Evolutionary conservation across 768 basidiomycete species (phyloP), one percentile per base, ranked within the genome.

Genomic region (Pleurotus tuoliensis): DNA sequence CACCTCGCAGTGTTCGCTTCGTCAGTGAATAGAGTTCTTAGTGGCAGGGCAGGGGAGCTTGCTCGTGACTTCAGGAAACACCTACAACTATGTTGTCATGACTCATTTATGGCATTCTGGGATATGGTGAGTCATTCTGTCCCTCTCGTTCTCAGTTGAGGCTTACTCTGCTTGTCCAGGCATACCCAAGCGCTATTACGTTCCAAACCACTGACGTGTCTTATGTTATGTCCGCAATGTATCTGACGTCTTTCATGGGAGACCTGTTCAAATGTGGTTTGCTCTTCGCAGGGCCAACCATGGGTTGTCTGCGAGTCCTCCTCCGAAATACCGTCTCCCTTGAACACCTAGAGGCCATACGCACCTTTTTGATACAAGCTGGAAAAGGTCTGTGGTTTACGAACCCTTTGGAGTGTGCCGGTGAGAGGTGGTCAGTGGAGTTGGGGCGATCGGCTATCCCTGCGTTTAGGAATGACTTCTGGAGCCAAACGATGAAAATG

Each of bases 281-380:
- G 18, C 47, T 70, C 13, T 40, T 47, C 18, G 63, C 61, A 3
- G 62, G 59, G 3, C 63, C 68, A 20, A 55, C 56, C 38, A 59
- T 60, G 1, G 37, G 57, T 6, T 70, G 67, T 54, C 50, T 69
- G 9, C 52, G 59, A 3, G 58, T 59, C 38, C 45, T 71, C 2
- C 40, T 69, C 11, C 57, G 59, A 47, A 61, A 64, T n/a, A 63
- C 65, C 48, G 58, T 41, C 40, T 60, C 66, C 15, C 56, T 65
- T n/a, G 66, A 71, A 39, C 67, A 71, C 43, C 56, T 71, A 20
- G 58, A 62, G n/a, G 63, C 62, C 4, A 38, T 68, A 9, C 62
- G 61, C 30, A 54, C 56, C 12, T 51, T 71, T 49, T 22, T 70
- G 16, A 5, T 57, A 9, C 59, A 57, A 18, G 65, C 66, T 0